A percentile compares a stretch with the other conserved stretches of the same genome.
Evolutionary conservation across 176 grass and related monocot genomes (phyloP).

Genomic region (Oryza officinalis): DNA sequence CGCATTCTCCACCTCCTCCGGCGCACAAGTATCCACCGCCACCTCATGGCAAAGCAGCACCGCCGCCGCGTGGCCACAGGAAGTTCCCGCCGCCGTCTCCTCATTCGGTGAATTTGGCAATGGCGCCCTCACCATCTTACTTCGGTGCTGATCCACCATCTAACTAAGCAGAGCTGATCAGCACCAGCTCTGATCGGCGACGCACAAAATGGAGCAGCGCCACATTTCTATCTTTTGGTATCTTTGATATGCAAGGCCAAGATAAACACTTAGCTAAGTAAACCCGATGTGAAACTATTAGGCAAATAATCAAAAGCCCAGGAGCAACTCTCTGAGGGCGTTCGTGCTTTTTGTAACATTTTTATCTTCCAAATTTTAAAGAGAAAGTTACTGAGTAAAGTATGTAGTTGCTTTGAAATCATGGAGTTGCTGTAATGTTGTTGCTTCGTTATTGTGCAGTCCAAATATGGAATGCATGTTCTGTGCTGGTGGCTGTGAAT

Average conservation of each 20-base stretch:
- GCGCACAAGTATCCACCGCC: slow-evolving; percentile 11
- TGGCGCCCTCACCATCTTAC: slow-evolving; percentile 22
- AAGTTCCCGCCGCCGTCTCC: slow-evolving; percentile 8
- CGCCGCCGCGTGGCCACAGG: not conserved
- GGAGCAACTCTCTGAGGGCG: not conserved
- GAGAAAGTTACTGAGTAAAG: slow-evolving; percentile 23
- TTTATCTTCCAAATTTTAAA: slow-evolving; percentile 5
- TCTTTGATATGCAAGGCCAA: not conserved
- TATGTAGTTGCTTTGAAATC: not conserved
- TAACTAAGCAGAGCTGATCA: not conserved
- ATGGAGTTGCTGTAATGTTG: slow-evolving; percentile 1
- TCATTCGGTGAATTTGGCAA: not conserved
- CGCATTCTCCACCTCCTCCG: not conserved
- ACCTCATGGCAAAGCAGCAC: not conserved
- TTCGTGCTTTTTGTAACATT: slow-evolving; percentile 12
- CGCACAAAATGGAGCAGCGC: slow-evolving; percentile 3
- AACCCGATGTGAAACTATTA: not conserved
- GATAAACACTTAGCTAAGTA: not conserved
- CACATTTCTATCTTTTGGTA: not conserved
- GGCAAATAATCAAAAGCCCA: slow-evolving; percentile 16
- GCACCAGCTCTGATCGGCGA: not conserved
- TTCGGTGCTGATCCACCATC: not conserved
- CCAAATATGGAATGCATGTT: not conserved
- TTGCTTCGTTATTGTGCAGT: not conserved
- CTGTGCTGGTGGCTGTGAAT: not conserved